A percentile compares a stretch with the other conserved stretches of the same genome.
phyloP scores from a whole-genome alignment of 2,329 filamentous ascomycete species.

The Aureobasidium sp. region DNA sequence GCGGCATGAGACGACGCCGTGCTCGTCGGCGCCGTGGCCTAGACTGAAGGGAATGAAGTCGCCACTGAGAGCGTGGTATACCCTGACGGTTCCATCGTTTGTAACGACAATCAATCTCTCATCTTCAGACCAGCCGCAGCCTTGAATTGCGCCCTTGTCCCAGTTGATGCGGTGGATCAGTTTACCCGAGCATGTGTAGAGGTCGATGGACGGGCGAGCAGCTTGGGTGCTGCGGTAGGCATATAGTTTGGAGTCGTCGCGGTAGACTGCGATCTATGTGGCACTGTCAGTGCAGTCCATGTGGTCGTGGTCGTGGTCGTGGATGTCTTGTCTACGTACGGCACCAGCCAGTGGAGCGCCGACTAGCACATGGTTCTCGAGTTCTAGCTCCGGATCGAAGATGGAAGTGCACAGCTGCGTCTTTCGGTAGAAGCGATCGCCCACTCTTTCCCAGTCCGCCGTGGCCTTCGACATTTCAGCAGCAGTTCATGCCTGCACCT shows the following conservation, averaged over 20 bases:
- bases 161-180: slow-evolving; percentile 77
- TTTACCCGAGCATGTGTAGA: slow-evolving; percentile 90
- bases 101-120: slow-evolving; percentile 86
- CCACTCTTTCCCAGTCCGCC: slow-evolving; percentile 89
- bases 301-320: background rate
- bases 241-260: slow-evolving; percentile 78
- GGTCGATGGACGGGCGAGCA: slow-evolving; percentile 77
- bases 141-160: slow-evolving; percentile 83
- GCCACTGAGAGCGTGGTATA: slow-evolving; percentile 84
- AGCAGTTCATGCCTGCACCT: background rate
- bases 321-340: slow-evolving; percentile 54
- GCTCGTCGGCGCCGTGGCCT: slow-evolving; percentile 79
- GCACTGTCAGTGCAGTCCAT: slow-evolving; percentile 19
- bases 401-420: slow-evolving; percentile 86
- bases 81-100: slow-evolving; percentile 81
- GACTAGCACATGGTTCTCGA: slow-evolving; percentile 87
- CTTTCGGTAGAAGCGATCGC: slow-evolving; percentile 92
- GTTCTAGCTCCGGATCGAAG: slow-evolving; percentile 86
- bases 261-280: slow-evolving; percentile 67
- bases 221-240: slow-evolving; percentile 65
- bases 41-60: slow-evolving; percentile 94
- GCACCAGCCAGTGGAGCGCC: slow-evolving; percentile 92
- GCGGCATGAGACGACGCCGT: slow-evolving; percentile 77
- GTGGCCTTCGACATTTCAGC: slow-evolving; percentile 54
- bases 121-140: slow-evolving; percentile 92